These are phyloP conservation scores for Boletus albobrunnescens DNA, from an alignment of 1,284 basidiomycete species.

Conservation along the genomic window DNA sequence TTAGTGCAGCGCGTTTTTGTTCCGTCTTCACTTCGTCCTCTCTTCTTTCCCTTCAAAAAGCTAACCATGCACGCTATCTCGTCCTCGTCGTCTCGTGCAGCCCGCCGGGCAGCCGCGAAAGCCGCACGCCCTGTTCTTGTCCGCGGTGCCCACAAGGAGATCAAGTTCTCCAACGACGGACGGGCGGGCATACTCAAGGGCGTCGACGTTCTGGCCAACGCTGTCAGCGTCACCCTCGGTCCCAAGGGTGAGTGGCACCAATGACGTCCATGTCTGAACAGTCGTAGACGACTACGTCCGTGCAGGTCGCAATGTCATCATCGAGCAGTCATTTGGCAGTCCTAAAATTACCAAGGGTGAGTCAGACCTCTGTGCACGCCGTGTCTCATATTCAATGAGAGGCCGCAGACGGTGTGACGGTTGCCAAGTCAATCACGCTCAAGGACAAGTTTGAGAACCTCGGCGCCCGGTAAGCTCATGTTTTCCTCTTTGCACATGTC, in stretches of 20 bases:
- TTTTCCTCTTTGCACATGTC: neutral
- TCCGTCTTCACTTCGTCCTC: neutral
- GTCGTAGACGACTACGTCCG: slow-evolving; percentile 13
- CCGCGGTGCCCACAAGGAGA: slow-evolving; percentile 89
- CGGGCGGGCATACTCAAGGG: slow-evolving; percentile 92
- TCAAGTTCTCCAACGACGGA: slow-evolving; percentile 95
- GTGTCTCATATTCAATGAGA: neutral
- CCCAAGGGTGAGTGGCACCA: slow-evolving; percentile 74
- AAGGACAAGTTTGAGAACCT: slow-evolving; percentile 99
- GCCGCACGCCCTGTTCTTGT: slow-evolving; percentile 41
- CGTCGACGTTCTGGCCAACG: slow-evolving; percentile 94
- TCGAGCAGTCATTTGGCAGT: slow-evolving; percentile 95
- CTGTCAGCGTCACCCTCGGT: slow-evolving; percentile 92
- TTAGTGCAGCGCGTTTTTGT: slow-evolving; percentile 5
- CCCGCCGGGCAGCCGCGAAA: slow-evolving; percentile 48
- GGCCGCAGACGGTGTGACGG: slow-evolving; percentile 87
- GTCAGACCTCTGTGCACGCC: slow-evolving; percentile 15
- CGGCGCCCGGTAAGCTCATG: slow-evolving; percentile 79
- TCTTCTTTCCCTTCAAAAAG: neutral
- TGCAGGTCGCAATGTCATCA: slow-evolving; percentile 93
- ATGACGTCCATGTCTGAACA: neutral
- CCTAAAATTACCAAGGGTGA: slow-evolving; percentile 96
- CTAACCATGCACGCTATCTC: slow-evolving; percentile 24
- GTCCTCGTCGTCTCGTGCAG: slow-evolving; percentile 41
- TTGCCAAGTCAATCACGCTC: slow-evolving; percentile 91